Conservation (phyloP, 108 stramenopile species). For the Aurantiochytrium sp. region DNA sequence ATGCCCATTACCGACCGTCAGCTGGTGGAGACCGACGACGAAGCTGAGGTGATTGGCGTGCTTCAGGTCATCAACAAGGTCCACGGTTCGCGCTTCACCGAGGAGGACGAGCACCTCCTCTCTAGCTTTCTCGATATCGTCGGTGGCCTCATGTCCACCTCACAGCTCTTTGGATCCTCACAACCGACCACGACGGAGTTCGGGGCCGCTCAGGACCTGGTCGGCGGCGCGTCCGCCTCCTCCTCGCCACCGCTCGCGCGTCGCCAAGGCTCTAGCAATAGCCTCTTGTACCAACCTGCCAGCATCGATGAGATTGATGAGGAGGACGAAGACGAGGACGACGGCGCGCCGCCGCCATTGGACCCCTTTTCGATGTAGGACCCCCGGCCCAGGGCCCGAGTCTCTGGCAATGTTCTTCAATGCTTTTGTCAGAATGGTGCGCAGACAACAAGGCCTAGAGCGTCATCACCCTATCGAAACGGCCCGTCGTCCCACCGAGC, state of each 20-base stretch:
- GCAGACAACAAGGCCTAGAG: too few relatives aligned
- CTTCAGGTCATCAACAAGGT: conserved; percentile 49
- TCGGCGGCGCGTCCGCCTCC: not conserved
- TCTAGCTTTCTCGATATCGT: conserved; percentile 19
- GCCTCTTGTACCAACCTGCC: not conserved
- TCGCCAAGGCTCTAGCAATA: not conserved
- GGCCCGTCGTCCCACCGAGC: too few relatives aligned
- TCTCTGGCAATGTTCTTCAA: too few relatives aligned
- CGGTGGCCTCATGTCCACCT: not conserved
- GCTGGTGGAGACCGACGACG: not conserved
- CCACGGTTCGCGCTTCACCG: conserved; percentile 37
- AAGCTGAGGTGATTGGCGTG: conserved; percentile 40
- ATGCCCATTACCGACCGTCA: conserved; percentile 37
- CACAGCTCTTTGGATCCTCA: not conserved
- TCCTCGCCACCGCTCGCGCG: not conserved
- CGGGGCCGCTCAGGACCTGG: not conserved
- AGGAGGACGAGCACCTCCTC: conserved; percentile 43
- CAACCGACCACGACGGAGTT: not conserved
- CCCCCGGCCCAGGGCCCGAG: too few relatives aligned
- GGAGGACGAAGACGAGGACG: not conserved
- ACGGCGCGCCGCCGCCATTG: too few relatives aligned
- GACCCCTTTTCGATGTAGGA: too few relatives aligned
- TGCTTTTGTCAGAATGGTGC: too few relatives aligned
- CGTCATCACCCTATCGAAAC: too few relatives aligned
- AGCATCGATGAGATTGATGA: not conserved